Evolutionary conservation across 805 yeast species (phyloP).

Genomic region (Ogataea angusta): DNA sequence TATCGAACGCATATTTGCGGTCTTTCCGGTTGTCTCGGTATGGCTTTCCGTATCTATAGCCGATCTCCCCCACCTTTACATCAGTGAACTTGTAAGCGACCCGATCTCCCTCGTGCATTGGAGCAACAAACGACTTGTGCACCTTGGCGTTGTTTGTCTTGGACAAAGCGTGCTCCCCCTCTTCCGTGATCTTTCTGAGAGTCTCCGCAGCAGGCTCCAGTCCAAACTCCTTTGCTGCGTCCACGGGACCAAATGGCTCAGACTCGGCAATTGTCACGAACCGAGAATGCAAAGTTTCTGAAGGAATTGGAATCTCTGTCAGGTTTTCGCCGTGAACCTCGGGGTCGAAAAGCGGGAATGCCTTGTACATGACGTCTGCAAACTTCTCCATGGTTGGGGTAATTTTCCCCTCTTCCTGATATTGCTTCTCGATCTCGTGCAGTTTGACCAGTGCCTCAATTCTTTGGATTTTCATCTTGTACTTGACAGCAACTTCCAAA

Average conservation of each 20-base stretch:
- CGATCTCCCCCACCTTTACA: conserved; percentile 80
- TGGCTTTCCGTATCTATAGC: conserved; percentile 87
- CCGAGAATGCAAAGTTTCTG: conserved; percentile 74
- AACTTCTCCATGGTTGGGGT: conserved; percentile 56
- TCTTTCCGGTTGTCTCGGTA: conserved; percentile 86
- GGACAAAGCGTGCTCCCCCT: conserved; percentile 44
- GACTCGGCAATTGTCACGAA: conserved; percentile 89
- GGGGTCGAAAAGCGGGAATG: conserved; percentile 73
- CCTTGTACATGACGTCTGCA: conserved; percentile 61
- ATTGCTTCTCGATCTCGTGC: conserved; percentile 58
- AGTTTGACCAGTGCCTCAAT: conserved; percentile 83
- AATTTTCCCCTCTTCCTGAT: conserved; percentile 53
- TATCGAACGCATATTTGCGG: conserved; percentile 69
- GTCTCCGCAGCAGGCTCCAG: conserved; percentile 87
- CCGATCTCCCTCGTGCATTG: conserved; percentile 65
- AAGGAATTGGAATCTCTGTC: conserved; percentile 92
- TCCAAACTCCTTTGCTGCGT: conserved; percentile 81
- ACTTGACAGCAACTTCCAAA: conserved; percentile 73
- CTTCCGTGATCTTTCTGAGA: conserved; percentile 62
- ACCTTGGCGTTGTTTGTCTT: conserved; percentile 26
- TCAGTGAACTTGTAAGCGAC: conserved; percentile 69
- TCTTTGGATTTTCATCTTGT: conserved; percentile 79
- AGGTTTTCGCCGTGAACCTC: conserved; percentile 61
- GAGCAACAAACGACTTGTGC: conserved; percentile 48
- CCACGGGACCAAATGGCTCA: conserved; percentile 93